Conservation (phyloP, 352 stramenopile species). For the Phytophthora rubi region DNA sequence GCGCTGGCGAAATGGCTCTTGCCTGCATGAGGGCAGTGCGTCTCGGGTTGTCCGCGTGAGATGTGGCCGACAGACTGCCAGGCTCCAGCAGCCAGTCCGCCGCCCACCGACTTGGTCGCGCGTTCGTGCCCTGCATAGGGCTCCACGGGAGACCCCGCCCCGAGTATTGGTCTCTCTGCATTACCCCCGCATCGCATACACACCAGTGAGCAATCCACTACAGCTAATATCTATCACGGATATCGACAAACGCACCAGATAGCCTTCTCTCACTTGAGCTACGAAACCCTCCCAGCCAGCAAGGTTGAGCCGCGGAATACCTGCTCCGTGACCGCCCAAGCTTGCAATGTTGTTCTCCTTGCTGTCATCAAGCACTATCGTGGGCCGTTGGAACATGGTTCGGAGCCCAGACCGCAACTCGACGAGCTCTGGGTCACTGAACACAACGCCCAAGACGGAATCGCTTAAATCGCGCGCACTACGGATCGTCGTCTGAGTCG, state of each 20-base stretch:
- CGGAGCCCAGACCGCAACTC: conserved; percentile 18
- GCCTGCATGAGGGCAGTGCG: background rate
- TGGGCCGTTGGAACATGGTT: conserved; percentile 23
- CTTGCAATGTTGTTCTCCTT: conserved; percentile 13
- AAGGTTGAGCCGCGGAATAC: conserved; percentile 29
- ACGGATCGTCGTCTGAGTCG: conserved; percentile 19
- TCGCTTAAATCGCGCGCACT: conserved; percentile 28
- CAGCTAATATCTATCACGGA: background rate
- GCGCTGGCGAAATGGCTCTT: background rate
- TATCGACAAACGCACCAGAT: conserved; percentile 25
- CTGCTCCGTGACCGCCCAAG: background rate
- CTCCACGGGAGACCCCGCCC: conserved; percentile 14
- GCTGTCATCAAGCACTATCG: conserved; percentile 25
- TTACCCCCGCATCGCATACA: conserved; percentile 4
- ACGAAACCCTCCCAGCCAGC: conserved; percentile 31
- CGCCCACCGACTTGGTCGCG: conserved; percentile 15
- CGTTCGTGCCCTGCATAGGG: background rate
- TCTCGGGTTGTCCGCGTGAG: conserved; percentile 1
- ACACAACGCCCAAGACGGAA: conserved; percentile 27
- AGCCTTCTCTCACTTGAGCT: conserved; percentile 37
- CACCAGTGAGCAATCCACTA: conserved; percentile 5
- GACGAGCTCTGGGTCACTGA: conserved; percentile 22
- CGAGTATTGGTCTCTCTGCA: conserved; percentile 27
- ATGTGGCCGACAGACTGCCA: conserved; percentile 15
- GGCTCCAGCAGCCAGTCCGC: conserved; percentile 34